A percentile compares a stretch with the other conserved stretches of the same genome.
Conservation (phyloP, 192 early-diverging fungal genomes). For the Coemansia sp. region DNA sequence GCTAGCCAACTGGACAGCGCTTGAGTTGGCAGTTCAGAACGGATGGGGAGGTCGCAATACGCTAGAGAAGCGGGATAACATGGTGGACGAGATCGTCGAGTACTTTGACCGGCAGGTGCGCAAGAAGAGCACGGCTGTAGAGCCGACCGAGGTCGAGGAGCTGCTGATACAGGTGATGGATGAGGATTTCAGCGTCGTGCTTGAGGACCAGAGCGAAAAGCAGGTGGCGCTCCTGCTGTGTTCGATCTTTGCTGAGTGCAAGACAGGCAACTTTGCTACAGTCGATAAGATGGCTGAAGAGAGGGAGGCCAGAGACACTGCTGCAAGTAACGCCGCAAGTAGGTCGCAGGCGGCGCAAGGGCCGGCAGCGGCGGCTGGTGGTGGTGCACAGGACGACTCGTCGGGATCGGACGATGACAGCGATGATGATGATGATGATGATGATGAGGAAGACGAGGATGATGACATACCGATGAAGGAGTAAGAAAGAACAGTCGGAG, state of each 20-base stretch:
- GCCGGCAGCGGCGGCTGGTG: neutral
- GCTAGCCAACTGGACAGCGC: slow-evolving; percentile 68
- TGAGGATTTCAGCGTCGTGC: slow-evolving; percentile 36
- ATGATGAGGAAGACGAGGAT: neutral
- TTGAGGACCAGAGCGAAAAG: slow-evolving; percentile 47
- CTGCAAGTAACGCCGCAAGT: slow-evolving; percentile 8
- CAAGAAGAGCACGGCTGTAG: slow-evolving; percentile 23
- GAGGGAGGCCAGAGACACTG: slow-evolving; percentile 28
- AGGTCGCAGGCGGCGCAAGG: slow-evolving; percentile 19
- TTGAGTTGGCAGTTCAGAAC: slow-evolving; percentile 68
- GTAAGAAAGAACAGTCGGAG: slow-evolving; percentile 10
- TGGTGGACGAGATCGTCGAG: slow-evolving; percentile 65
- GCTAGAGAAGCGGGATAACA: slow-evolving; percentile 66
- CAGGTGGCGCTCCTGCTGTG: slow-evolving; percentile 35
- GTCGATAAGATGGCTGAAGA: slow-evolving; percentile 42
- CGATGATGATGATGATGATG: slow-evolving; percentile 12
- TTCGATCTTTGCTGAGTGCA: slow-evolving; percentile 39
- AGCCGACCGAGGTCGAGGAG: slow-evolving; percentile 43
- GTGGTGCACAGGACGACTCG: slow-evolving; percentile 6
- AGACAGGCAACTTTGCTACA: slow-evolving; percentile 27
- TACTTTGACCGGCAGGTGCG: slow-evolving; percentile 56
- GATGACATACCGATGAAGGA: slow-evolving; percentile 11
- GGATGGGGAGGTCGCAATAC: slow-evolving; percentile 70
- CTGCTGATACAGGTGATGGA: slow-evolving; percentile 36
- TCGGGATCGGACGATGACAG: slow-evolving; percentile 10